Conservation (phyloP, 208 protist species). For the Trypanosoma vivax region DNA sequence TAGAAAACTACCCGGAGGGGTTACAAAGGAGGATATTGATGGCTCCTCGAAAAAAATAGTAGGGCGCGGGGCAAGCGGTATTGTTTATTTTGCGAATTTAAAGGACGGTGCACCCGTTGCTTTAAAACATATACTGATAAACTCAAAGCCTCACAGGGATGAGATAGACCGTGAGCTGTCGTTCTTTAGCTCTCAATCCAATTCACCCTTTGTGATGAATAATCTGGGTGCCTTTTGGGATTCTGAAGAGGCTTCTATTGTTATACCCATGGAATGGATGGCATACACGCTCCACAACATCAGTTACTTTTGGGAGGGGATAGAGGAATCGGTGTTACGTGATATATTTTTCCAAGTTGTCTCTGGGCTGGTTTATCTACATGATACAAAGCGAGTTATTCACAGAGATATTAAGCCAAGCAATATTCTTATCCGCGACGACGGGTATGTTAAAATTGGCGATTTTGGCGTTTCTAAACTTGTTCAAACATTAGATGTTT, state of each 20-base stretch:
- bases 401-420: conserved; percentile 96
- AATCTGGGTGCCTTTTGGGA: conserved; percentile 88
- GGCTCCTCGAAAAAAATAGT: conserved; percentile 46
- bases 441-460: conserved; percentile 86
- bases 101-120: conserved; percentile 73
- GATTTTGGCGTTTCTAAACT: conserved; percentile 92
- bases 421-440: conserved; percentile 95
- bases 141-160: conserved; percentile 79
- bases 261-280: conserved; percentile 91
- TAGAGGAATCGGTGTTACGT: conserved; percentile 76
- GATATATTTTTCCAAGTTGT: conserved; percentile 85
- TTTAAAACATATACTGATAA: conserved; percentile 84
- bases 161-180: conserved; percentile 81
- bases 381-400: conserved; percentile 84
- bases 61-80: conserved; percentile 68
- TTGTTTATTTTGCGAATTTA: conserved; percentile 65
- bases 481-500: conserved; percentile 82
- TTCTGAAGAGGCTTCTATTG: conserved; percentile 69
- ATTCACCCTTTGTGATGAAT: conserved; percentile 82
- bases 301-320: conserved; percentile 67
- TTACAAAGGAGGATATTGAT: conserved; percentile 82
- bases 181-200: conserved; percentile 68
- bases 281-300: conserved; percentile 82
- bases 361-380: conserved; percentile 74
- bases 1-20: conserved; percentile 49